Conservation (phyloP, 306 rosid species). For the Pyrus pyrifolia region DNA sequence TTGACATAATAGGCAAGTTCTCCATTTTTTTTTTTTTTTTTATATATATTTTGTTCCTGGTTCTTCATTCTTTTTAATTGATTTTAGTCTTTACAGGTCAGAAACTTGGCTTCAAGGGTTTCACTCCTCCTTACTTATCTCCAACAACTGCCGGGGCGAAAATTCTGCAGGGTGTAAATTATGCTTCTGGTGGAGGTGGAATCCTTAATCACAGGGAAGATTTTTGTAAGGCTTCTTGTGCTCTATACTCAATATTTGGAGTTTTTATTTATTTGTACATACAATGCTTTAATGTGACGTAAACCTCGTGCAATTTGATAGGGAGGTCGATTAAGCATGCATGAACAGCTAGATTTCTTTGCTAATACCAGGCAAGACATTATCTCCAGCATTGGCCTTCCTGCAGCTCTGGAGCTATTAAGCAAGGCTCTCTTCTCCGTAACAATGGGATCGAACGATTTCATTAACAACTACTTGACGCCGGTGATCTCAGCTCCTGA, state of each 20-base stretch:
- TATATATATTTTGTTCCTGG: too few species aligned
- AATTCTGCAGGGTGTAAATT: conserved; percentile 60
- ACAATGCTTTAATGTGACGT: not conserved
- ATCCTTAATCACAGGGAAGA: conserved; percentile 54
- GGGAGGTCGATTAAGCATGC: conserved; percentile 60
- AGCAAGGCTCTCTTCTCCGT: conserved; percentile 40
- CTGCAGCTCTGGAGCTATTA: conserved; percentile 30
- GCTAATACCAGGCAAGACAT: conserved; percentile 62
- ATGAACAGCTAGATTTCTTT: conserved; percentile 56
- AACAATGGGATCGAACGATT: conserved; percentile 64
- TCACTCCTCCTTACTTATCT: conserved; percentile 56
- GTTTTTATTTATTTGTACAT: too few species aligned
- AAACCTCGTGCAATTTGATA: conserved; percentile 12
- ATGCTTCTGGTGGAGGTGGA: conserved; percentile 75
- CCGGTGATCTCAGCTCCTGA: conserved; percentile 24
- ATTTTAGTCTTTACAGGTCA: conserved; percentile 33
- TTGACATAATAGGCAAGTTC: conserved; percentile 45
- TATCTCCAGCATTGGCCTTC: conserved; percentile 38
- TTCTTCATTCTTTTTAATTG: not conserved
- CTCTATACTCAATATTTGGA: too few species aligned
- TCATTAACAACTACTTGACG: conserved; percentile 55
- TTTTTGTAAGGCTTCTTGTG: conserved; percentile 39
- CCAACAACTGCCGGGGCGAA: conserved; percentile 46
- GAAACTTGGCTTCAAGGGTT: conserved; percentile 32
- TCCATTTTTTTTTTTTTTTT: not conserved